These are phyloP conservation scores for Daldinia sp. DNA, from an alignment of 2,329 filamentous ascomycete genomes.

Conservation along the genomic window DNA sequence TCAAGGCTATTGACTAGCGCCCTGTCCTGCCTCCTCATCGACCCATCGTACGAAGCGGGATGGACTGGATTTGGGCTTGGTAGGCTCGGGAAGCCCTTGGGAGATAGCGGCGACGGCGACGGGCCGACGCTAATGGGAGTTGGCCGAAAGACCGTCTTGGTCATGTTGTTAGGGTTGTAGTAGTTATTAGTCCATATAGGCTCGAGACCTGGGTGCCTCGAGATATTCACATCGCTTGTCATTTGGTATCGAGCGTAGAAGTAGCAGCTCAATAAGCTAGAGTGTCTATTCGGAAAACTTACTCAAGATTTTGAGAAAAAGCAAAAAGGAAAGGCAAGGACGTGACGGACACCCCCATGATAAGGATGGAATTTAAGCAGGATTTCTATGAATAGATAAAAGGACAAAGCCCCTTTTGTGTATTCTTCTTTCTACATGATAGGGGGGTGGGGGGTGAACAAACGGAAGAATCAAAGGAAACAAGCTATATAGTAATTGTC, in stretches of 20 bases:
- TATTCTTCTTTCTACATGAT: constrained; percentile 30
- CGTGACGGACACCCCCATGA: not conserved
- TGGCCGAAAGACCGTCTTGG: constrained; percentile 38
- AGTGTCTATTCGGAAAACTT: not conserved
- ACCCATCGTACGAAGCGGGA: constrained; percentile 45
- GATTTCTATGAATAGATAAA: constrained; percentile 35
- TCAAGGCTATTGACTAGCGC: constrained; percentile 49
- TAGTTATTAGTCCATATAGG: constrained; percentile 49
- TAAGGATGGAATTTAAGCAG: constrained; percentile 16
- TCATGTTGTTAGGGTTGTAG: constrained; percentile 39
- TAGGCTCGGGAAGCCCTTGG: constrained; percentile 47
- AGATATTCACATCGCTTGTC: constrained; percentile 45
- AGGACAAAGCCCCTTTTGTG: constrained; percentile 26
- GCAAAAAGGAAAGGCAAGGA: not conserved
- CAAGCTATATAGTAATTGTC: not conserved
- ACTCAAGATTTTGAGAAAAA: constrained; percentile 5
- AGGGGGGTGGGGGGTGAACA: constrained; percentile 23
- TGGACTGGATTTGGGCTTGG: constrained; percentile 51
- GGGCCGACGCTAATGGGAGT: constrained; percentile 39
- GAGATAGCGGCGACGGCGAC: constrained; percentile 46
- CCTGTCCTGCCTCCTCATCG: constrained; percentile 50
- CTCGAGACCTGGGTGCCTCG: constrained; percentile 47
- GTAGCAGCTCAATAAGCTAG: constrained; percentile 15
- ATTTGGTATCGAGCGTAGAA: constrained; percentile 18
- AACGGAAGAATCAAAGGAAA: constrained; percentile 36